These are phyloP conservation scores for Boletus reticuloceps DNA, from an alignment of 768 basidiomycete genomes.

Conservation along the genomic window DNA sequence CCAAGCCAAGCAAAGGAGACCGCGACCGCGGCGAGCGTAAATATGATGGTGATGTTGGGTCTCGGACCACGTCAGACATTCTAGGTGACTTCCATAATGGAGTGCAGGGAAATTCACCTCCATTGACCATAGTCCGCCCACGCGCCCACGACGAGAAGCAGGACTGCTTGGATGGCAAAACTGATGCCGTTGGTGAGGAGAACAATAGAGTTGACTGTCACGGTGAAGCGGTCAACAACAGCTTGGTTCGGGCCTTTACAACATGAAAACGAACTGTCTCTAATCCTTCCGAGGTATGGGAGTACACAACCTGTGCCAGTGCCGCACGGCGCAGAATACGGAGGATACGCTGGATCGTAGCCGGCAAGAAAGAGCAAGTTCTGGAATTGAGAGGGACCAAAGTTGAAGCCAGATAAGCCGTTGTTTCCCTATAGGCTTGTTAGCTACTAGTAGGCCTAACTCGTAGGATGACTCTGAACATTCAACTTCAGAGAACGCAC, in stretches of 20 bases:
- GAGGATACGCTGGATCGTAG: slow-evolving; percentile 59
- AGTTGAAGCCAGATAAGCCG: slow-evolving; percentile 66
- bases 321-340: slow-evolving; percentile 50
- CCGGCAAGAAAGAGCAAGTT: slow-evolving; percentile 72
- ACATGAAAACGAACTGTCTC: slow-evolving; percentile 48
- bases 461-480: not conserved
- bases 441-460: not conserved
- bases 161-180: slow-evolving; percentile 69
- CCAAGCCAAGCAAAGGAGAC: slow-evolving; percentile 80
- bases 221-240: not conserved
- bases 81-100: not conserved
- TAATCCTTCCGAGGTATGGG: slow-evolving; percentile 58
- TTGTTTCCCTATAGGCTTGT: slow-evolving; percentile 51
- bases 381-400: slow-evolving; percentile 74
- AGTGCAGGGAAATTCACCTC: slow-evolving; percentile 43
- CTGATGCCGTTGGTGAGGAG: slow-evolving; percentile 77
- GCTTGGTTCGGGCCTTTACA: not conserved
- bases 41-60: slow-evolving; percentile 76
- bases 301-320: slow-evolving; percentile 56
- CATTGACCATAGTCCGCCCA: slow-evolving; percentile 84
- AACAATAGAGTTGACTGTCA: slow-evolving; percentile 70
- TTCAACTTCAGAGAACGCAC: slow-evolving; percentile 19
- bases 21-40: slow-evolving; percentile 61
- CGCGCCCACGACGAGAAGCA: slow-evolving; percentile 65
- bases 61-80: slow-evolving; percentile 29